phyloP scores from a whole-genome alignment of 495 filamentous ascomycete genomes.

The Jackrogersella multiformis region DNA sequence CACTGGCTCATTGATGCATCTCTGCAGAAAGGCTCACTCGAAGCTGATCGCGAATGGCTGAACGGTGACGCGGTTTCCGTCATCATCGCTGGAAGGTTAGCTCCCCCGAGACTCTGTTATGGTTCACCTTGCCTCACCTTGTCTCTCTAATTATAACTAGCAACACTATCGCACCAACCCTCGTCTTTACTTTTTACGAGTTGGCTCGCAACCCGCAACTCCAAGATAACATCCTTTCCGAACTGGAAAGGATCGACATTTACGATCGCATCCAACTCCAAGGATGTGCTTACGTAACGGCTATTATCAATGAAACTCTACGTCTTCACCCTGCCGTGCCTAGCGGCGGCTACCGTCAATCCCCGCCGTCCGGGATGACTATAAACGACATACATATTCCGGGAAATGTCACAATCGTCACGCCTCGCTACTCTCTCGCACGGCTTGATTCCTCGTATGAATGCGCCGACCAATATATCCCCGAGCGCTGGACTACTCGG shows the following conservation, averaged over 20 bases:
- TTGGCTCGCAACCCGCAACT: slow-evolving; percentile 48
- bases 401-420: slow-evolving; percentile 46
- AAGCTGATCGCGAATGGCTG: slow-evolving; percentile 43
- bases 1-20: slow-evolving; percentile 50
- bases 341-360: slow-evolving; percentile 49
- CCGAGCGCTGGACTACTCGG: slow-evolving; percentile 61
- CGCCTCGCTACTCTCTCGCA: slow-evolving; percentile 46
- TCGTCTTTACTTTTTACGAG: slow-evolving; percentile 54
- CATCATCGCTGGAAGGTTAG: slow-evolving; percentile 57
- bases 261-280: slow-evolving; percentile 32
- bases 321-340: slow-evolving; percentile 58
- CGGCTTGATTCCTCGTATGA: slow-evolving; percentile 53
- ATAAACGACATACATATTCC: slow-evolving; percentile 58
- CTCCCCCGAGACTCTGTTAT: background rate
- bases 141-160: slow-evolving; percentile 39
- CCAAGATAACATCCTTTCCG: slow-evolving; percentile 45
- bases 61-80: slow-evolving; percentile 50
- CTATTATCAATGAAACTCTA: slow-evolving; percentile 63
- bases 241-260: slow-evolving; percentile 40
- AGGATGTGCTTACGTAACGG: slow-evolving; percentile 49
- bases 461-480: slow-evolving; percentile 56
- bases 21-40: slow-evolving; percentile 30
- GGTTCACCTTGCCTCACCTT: too few relatives aligned
- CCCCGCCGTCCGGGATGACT: slow-evolving; percentile 54
- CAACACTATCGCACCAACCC: slow-evolving; percentile 51